phyloP scores from a whole-genome alignment of 106 monocot species.

The Apostasia ramifera region DNA sequence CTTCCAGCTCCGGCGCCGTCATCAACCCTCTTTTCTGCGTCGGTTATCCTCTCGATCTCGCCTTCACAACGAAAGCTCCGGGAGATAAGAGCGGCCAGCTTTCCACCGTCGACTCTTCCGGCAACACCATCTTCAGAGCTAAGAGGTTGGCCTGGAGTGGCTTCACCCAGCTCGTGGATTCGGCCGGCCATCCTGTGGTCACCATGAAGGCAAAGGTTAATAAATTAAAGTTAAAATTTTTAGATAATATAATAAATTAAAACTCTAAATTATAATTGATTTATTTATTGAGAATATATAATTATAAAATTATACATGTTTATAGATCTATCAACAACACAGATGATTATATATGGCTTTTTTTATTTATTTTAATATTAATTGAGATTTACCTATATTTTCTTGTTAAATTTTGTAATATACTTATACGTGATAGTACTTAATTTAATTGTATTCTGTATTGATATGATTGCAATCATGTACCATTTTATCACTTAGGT shows the following conservation, averaged over 20 bases:
- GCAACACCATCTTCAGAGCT: slow-evolving; percentile 20
- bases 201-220: slow-evolving; percentile 35
- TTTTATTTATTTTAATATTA: too few relatives aligned
- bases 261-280: too few relatives aligned
- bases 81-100: slow-evolving; percentile 23
- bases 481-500: too few relatives aligned
- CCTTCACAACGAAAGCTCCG: slow-evolving; percentile 29
- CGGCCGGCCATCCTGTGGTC: slow-evolving; percentile 21
- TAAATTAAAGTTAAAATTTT: not conserved
- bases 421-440: too few relatives aligned
- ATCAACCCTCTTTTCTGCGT: slow-evolving; percentile 26
- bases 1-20: slow-evolving; percentile 10
- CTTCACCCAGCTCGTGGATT: slow-evolving; percentile 16
- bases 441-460: too few relatives aligned
- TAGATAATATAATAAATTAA: not conserved
- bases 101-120: slow-evolving; percentile 25
- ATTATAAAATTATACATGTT: too few relatives aligned
- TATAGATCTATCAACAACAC: too few relatives aligned
- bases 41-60: slow-evolving; percentile 24
- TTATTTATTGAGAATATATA: too few relatives aligned
- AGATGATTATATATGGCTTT: too few relatives aligned
- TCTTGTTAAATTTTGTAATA: too few relatives aligned
- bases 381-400: too few relatives aligned
- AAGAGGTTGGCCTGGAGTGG: slow-evolving; percentile 10
- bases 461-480: too few relatives aligned